Conservation (phyloP, 2,329 filamentous ascomycete genomes). For the Calycina marina region DNA sequence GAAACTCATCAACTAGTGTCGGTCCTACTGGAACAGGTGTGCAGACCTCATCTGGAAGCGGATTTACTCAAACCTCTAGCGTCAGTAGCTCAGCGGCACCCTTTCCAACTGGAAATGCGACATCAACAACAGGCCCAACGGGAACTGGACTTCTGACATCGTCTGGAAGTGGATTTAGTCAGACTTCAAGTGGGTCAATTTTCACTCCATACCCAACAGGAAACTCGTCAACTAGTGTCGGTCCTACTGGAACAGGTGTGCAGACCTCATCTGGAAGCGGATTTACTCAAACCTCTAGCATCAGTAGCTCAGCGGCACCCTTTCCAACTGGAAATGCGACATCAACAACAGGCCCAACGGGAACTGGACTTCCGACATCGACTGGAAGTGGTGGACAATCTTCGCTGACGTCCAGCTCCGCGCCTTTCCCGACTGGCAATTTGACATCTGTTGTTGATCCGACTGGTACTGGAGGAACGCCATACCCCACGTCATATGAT, state of each 20-base stretch:
- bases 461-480: slow-evolving; percentile 3
- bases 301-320: background rate
- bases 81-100: slow-evolving; percentile 3
- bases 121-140: background rate
- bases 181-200: slow-evolving; percentile 1
- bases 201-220: slow-evolving; percentile 6
- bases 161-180: background rate
- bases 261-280: background rate
- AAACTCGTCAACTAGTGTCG: slow-evolving; percentile 1
- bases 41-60: background rate
- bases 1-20: background rate
- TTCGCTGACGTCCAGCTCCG: background rate
- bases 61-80: slow-evolving; percentile 1
- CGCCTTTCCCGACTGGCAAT: slow-evolving; percentile 5
- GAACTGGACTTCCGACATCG: slow-evolving; percentile 1
- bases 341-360: slow-evolving; percentile 2
- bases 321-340: slow-evolving; percentile 4
- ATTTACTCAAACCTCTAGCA: background rate
- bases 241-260: background rate
- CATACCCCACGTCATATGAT: background rate
- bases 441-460: slow-evolving; percentile 2
- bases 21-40: slow-evolving; percentile 1
- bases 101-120: slow-evolving; percentile 1
- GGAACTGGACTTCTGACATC: background rate
- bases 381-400: background rate